A percentile compares a stretch with the other conserved stretches of the same genome.
Conservation (phyloP, 2,329 filamentous ascomycete genomes). For the Hypomyces perniciosus region DNA sequence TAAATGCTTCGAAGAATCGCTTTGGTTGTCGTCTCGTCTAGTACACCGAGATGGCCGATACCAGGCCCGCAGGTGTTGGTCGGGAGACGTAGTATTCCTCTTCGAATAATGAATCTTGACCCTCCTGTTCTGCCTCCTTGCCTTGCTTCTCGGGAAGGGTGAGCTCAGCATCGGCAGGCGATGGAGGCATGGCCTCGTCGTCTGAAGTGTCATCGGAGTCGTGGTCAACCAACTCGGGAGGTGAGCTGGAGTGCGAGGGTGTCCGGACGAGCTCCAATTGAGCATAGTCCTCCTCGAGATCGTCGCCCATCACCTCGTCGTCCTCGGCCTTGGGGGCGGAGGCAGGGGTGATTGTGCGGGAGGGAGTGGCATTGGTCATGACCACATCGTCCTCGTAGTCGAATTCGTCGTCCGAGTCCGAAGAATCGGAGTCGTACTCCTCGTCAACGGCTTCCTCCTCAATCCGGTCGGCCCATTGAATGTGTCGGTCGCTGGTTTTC, state of each 20-base stretch:
- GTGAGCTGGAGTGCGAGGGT: slow-evolving; percentile 57
- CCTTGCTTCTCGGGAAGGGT: slow-evolving; percentile 54
- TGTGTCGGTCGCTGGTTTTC: slow-evolving; percentile 58
- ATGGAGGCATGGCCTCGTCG: slow-evolving; percentile 72
- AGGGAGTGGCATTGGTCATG: slow-evolving; percentile 42
- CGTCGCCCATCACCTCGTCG: slow-evolving; percentile 43
- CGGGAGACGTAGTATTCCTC: slow-evolving; percentile 50
- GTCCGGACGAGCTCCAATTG: slow-evolving; percentile 64
- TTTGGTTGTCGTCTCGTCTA: slow-evolving; percentile 24
- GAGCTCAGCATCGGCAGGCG: slow-evolving; percentile 53
- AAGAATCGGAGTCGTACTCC: slow-evolving; percentile 57
- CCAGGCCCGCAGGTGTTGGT: slow-evolving; percentile 44
- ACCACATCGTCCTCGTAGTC: slow-evolving; percentile 56
- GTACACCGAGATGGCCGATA: slow-evolving; percentile 53
- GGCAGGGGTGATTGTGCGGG: slow-evolving; percentile 36
- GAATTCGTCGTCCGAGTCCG: slow-evolving; percentile 43
- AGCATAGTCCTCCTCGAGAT: slow-evolving; percentile 59
- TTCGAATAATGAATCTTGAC: slow-evolving; percentile 42
- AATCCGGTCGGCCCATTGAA: slow-evolving; percentile 82
- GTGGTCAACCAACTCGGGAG: slow-evolving; percentile 66
- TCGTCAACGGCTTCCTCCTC: slow-evolving; percentile 57
- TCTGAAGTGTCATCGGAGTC: slow-evolving; percentile 60
- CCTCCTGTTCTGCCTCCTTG: slow-evolving; percentile 36
- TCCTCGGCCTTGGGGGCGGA: slow-evolving; percentile 35
- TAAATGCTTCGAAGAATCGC: background rate